These are phyloP conservation scores for Byssochlamys sp. DNA, from an alignment of 2,329 filamentous ascomycete genomes.

Conservation along the genomic window DNA sequence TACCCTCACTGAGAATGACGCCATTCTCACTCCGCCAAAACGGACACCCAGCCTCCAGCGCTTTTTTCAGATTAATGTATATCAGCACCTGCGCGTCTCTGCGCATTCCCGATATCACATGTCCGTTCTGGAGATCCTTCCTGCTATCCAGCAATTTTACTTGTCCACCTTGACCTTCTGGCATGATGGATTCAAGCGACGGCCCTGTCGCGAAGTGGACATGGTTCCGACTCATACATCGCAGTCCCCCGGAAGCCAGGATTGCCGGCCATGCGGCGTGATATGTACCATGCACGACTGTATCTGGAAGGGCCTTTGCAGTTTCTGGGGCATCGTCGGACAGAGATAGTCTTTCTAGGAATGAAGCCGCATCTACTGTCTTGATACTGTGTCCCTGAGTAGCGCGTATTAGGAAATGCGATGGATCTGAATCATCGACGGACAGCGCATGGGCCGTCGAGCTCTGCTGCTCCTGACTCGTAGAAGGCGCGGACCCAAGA, in stretches of 20 bases:
- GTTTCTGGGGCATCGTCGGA: constrained; percentile 35
- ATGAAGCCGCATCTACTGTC: constrained; percentile 56
- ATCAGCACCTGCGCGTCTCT: constrained; percentile 66
- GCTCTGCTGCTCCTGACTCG: constrained; percentile 21
- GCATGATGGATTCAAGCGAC: constrained; percentile 36
- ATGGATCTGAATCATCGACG: constrained; percentile 41
- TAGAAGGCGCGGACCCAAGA: constrained; percentile 13
- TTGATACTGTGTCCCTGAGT: constrained; percentile 89
- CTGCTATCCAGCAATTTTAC: constrained; percentile 11
- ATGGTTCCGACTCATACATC: constrained; percentile 73
- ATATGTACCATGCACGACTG: constrained; percentile 81
- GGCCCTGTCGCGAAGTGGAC: constrained; percentile 79
- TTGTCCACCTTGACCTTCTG: constrained; percentile 11
- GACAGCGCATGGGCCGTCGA: constrained; percentile 28
- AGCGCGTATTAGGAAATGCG: constrained; percentile 77
- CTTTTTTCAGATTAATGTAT: constrained; percentile 61
- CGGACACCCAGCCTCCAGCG: constrained; percentile 52
- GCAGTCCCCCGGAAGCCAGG: constrained; percentile 64
- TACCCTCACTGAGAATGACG: constrained; percentile 54
- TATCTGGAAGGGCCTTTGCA: constrained; percentile 43
- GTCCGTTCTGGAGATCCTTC: constrained; percentile 14
- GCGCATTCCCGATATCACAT: constrained; percentile 72
- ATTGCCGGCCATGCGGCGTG: constrained; percentile 71
- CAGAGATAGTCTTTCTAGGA: constrained; percentile 59
- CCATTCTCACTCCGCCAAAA: constrained; percentile 77